These are phyloP conservation scores for Cajanus cajan DNA, from an alignment of 306 rosid genomes.

Conservation along the genomic window DNA sequence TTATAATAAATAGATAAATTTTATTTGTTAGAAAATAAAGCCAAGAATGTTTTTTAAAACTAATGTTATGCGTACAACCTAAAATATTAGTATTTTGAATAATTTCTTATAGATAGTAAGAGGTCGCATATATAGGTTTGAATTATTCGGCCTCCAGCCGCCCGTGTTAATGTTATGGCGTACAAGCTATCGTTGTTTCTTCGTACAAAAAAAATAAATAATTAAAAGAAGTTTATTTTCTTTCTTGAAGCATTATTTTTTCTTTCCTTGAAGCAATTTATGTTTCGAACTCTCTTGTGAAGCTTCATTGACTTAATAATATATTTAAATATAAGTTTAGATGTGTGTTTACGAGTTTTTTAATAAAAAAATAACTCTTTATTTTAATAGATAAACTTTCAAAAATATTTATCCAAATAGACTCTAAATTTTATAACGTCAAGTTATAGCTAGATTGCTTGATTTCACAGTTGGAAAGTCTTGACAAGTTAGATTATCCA, in stretches of 20 bases:
- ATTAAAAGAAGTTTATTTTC: background rate
- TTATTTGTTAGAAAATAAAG: too few species aligned
- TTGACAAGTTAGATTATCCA: background rate
- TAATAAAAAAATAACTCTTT: too few species aligned
- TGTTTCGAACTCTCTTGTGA: background rate
- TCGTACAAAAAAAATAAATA: background rate
- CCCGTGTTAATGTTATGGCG: background rate
- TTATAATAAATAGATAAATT: too few species aligned
- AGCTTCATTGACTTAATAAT: background rate
- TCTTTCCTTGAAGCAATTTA: background rate
- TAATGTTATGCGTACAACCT: too few species aligned
- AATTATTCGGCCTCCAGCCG: background rate
- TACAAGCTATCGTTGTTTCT: background rate
- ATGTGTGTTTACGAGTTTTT: too few species aligned
- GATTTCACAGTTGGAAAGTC: conserved; percentile 3
- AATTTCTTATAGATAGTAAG: background rate
- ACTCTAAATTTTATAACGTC: background rate
- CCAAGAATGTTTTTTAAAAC: too few species aligned
- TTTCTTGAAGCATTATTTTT: conserved; percentile 13
- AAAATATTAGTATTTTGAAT: too few species aligned
- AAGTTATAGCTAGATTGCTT: background rate
- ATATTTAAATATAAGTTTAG: too few species aligned
- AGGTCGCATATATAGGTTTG: background rate
- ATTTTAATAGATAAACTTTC: too few species aligned
- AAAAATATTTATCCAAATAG: too few species aligned